Base-by-base conservation (phyloP, 2,329 filamentous ascomycete species). In the Ilyonectria sp. region DNA sequence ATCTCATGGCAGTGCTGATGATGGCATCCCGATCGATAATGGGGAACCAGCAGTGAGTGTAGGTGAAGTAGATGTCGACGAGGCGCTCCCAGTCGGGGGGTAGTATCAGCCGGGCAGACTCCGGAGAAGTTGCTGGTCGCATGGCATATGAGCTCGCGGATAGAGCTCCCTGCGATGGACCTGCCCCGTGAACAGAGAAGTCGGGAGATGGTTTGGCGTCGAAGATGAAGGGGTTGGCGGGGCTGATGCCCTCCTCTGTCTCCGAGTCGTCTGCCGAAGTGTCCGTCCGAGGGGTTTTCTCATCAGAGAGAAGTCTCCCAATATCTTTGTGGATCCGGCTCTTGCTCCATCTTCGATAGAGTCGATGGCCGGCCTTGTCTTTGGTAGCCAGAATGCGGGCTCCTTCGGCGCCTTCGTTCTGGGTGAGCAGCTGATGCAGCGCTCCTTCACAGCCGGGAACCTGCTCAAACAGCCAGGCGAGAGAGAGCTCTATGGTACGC, bases 11-110 rank as follows among this genome's bases (percentile, higher is more conserved):
- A 65, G 77, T 83, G 63, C 72, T 84, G 56, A 91, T 81, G 5
- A 93, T 82, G 47, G 87, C 85, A 55, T 91, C 87, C 69, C 90
- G 92, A 69, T 94, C 90, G 11, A 92, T 83, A 29, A 95, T 90
- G 0, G 93, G 93, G 29, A 95, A 85, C 93, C 93, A 95, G 60
- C 87, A 90, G 76, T 94, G 91, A 0, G 91, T 93, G 72, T 93
- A 93, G 1, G 91, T 88, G 67, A 93, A 92, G 76, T 94, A 94
- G 5, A 92, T 85, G 71, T 94, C 91, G 44, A 94, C 81, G 4
- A 94, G 84, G 2, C 86, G 83, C 82, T 85, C 90, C 75, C 86
- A 88, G 74, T 88, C 86, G 17, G 78, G 75, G 17, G 86, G 90
- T 0, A 92, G 80, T 46, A 75, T 73, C 46, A 77, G 65, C 63